A percentile compares a stretch with the other conserved stretches of the same genome.
Evolutionary conservation across 495 filamentous ascomycete genomes (phyloP).

Genomic region (Wilcoxina mikolae): DNA sequence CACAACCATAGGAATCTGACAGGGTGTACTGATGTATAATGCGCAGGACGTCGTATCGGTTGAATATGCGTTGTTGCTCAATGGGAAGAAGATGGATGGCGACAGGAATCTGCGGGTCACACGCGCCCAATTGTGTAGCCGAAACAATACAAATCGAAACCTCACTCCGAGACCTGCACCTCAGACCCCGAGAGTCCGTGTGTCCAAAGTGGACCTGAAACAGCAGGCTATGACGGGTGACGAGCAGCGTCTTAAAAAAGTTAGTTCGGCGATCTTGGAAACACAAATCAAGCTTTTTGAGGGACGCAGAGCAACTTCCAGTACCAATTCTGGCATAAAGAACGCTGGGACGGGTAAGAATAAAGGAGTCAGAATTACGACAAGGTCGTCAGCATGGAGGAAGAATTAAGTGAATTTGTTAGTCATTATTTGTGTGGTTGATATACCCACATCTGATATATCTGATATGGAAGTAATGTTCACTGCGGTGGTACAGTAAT

Average conservation of each 20-base stretch:
- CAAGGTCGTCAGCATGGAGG: slow-evolving; percentile 54
- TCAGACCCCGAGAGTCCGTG: slow-evolving; percentile 33
- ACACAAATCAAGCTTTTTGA: slow-evolving; percentile 53
- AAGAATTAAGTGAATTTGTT: no score
- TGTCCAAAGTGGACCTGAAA: slow-evolving; percentile 49
- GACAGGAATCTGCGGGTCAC: slow-evolving; percentile 75
- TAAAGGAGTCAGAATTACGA: slow-evolving; percentile 41
- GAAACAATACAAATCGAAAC: slow-evolving; percentile 38
- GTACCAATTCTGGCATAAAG: slow-evolving; percentile 48
- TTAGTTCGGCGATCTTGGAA: slow-evolving; percentile 54
- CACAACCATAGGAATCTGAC: not conserved
- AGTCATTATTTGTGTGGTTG: no score
- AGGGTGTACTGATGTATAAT: not conserved
- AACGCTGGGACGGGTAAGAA: slow-evolving; percentile 44
- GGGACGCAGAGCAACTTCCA: slow-evolving; percentile 63
- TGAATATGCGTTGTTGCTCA: slow-evolving; percentile 68
- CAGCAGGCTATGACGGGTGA: slow-evolving; percentile 62
- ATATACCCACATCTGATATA: no score
- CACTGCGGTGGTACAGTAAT: no score
- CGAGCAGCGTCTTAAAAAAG: slow-evolving; percentile 68
- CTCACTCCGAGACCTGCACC: slow-evolving; percentile 2
- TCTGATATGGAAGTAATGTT: no score
- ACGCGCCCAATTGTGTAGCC: slow-evolving; percentile 62
- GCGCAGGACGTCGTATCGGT: slow-evolving; percentile 63
- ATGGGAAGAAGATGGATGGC: slow-evolving; percentile 86